Evolutionary conservation across 768 basidiomycete species (phyloP).

Genomic region (Hygrocybe punicea): DNA sequence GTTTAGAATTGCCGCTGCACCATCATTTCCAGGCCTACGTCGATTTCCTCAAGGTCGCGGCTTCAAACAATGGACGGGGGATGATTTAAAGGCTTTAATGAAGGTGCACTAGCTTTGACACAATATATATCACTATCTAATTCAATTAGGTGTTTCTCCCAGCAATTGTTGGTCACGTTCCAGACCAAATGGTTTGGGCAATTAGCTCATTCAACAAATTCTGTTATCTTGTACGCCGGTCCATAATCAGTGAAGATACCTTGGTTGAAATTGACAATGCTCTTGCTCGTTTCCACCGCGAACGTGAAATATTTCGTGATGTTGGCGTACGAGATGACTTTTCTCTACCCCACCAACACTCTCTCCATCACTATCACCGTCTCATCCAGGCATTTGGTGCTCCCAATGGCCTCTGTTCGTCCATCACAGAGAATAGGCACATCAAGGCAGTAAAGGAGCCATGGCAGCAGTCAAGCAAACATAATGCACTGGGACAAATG

Average conservation of each 20-base stretch:
- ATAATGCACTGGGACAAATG: constrained; percentile 22
- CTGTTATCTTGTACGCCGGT: constrained; percentile 20
- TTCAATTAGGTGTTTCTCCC: constrained; percentile 20
- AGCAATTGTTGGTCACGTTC: constrained; percentile 18
- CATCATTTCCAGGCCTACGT: constrained; percentile 6
- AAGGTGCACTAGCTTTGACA: constrained; percentile 3
- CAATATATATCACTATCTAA: background rate
- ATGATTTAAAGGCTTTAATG: constrained; percentile 13
- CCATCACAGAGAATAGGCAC: constrained; percentile 16
- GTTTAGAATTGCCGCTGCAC: constrained; percentile 6
- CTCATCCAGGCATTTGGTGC: constrained; percentile 18
- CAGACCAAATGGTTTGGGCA: constrained; percentile 12
- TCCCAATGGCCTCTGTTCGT: constrained; percentile 21
- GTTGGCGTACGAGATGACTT: constrained; percentile 10
- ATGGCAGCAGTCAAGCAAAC: constrained; percentile 20
- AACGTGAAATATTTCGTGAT: constrained; percentile 13
- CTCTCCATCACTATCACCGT: constrained; percentile 15
- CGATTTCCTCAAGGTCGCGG: constrained; percentile 7
- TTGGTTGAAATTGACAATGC: constrained; percentile 6
- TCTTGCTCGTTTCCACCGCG: constrained; percentile 11
- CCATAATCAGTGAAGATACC: constrained; percentile 8
- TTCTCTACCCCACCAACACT: constrained; percentile 19
- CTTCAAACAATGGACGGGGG: constrained; percentile 14
- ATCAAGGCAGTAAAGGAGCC: constrained; percentile 19
- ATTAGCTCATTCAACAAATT: constrained; percentile 22